Evolutionary conservation across 2,329 filamentous ascomycete species (phyloP).

Genomic region (Fusarium succisae): DNA sequence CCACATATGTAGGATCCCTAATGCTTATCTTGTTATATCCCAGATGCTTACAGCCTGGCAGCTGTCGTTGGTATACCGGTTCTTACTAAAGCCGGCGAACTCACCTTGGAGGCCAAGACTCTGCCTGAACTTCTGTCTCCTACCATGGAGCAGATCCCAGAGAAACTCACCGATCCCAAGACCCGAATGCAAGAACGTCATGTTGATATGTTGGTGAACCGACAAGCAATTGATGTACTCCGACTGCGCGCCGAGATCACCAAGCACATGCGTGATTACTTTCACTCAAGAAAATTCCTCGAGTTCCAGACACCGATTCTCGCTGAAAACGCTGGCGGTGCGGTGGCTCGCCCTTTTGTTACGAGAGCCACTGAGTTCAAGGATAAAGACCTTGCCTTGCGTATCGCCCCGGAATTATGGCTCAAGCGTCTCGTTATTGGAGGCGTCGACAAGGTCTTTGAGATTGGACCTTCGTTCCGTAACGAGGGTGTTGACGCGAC

Average conservation of each 20-base stretch:
- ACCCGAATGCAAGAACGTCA: constrained; percentile 81
- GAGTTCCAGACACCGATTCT: constrained; percentile 94
- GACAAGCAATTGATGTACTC: constrained; percentile 72
- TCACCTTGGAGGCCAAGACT: constrained; percentile 74
- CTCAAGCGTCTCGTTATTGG: constrained; percentile 91
- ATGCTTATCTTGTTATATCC: constrained; percentile 23
- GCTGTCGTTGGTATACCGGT: constrained; percentile 77
- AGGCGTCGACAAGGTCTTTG: constrained; percentile 88
- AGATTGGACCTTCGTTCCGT: constrained; percentile 90
- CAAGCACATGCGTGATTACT: constrained; percentile 76
- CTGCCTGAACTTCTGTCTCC: constrained; percentile 80
- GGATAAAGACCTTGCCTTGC: constrained; percentile 75
- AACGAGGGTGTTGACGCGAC: constrained; percentile 93
- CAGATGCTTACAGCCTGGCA: constrained; percentile 49
- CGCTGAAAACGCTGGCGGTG: constrained; percentile 83
- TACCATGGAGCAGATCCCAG: constrained; percentile 80
- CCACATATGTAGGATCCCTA: constrained; percentile 74
- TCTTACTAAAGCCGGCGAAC: constrained; percentile 76
- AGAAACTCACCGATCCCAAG: constrained; percentile 74
- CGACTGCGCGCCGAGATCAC: constrained; percentile 79
- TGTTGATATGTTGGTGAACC: constrained; percentile 85
- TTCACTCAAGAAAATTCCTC: constrained; percentile 76
- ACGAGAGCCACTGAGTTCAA: constrained; percentile 81
- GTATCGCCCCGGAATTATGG: constrained; percentile 95
- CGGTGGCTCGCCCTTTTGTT: constrained; percentile 85